Percentiles rank a stretch among this genome's conserved stretches.
Conservation (phyloP, 1,284 basidiomycete species). For the Sporisorium graminicola region DNA sequence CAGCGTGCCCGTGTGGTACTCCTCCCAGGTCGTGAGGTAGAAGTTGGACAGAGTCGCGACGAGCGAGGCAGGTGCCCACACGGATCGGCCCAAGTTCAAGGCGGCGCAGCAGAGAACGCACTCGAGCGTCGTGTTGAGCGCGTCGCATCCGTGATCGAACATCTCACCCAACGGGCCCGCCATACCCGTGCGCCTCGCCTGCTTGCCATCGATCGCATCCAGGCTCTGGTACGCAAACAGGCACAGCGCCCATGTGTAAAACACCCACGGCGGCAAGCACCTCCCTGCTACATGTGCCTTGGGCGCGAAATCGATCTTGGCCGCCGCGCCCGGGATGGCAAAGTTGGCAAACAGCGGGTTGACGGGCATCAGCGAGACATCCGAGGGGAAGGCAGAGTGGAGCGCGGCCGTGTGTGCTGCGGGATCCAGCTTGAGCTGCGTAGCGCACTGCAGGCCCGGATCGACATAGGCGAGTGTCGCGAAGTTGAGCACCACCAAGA, state of each 20-base stretch:
- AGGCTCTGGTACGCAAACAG: constrained; percentile 93
- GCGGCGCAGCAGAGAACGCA: constrained; percentile 54
- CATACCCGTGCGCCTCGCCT: constrained; percentile 94
- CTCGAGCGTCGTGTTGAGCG: constrained; percentile 85
- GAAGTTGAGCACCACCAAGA: constrained; percentile 86
- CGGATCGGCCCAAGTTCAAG: constrained; percentile 89
- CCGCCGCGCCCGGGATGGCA: constrained; percentile 46
- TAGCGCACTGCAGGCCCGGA: constrained; percentile 51
- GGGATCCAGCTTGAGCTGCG: constrained; percentile 61
- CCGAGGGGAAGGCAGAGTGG: constrained; percentile 43
- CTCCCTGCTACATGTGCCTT: constrained; percentile 12
- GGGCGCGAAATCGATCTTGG: constrained; percentile 37
- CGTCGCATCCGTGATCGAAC: constrained; percentile 91
- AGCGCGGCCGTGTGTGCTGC: constrained; percentile 36
- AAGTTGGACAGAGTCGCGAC: constrained; percentile 91
- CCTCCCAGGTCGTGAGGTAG: constrained; percentile 96
- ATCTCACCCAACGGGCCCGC: constrained; percentile 94
- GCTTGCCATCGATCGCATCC: constrained; percentile 92
- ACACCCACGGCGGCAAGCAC: constrained; percentile 58
- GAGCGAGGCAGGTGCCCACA: constrained; percentile 94
- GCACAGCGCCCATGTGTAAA: constrained; percentile 80
- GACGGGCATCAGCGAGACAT: constrained; percentile 40
- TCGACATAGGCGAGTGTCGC: constrained; percentile 76
- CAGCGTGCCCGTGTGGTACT: constrained; percentile 85
- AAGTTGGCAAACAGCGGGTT: constrained; percentile 48